Percentiles rank a stretch among this genome's conserved stretches.
These are phyloP conservation scores for Coriolopsis trogii DNA, from an alignment of 1,284 basidiomycete species.

Conservation along the genomic window DNA sequence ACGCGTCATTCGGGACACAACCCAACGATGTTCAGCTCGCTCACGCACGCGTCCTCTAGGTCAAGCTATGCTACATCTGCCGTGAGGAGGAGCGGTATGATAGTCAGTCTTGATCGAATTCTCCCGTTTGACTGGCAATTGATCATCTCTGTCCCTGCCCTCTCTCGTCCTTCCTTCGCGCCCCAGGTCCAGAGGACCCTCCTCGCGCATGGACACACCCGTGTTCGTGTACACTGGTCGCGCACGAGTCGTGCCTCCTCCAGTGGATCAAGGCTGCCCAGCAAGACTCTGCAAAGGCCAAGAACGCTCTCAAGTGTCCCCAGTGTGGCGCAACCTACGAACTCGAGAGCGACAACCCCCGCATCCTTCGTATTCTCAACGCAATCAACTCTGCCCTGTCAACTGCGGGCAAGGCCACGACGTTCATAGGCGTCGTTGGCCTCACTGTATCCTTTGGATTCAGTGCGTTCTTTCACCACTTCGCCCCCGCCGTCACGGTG, in stretches of 20 bases:
- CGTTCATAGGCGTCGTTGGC: slow-evolving; percentile 47
- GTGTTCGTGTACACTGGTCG: slow-evolving; percentile 76
- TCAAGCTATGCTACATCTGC: slow-evolving; percentile 80
- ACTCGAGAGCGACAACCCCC: slow-evolving; percentile 63
- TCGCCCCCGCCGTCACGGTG: not conserved
- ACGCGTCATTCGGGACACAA: not conserved
- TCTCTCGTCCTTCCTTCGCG: not conserved
- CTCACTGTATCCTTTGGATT: slow-evolving; percentile 45
- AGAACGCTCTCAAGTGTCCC: slow-evolving; percentile 75
- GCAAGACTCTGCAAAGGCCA: slow-evolving; percentile 48
- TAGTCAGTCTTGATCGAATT: slow-evolving; percentile 38
- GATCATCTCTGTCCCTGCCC: no score
- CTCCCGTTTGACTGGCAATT: not conserved
- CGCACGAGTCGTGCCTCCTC: slow-evolving; percentile 77
- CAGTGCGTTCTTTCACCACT: slow-evolving; percentile 33
- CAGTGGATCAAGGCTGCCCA: slow-evolving; percentile 76
- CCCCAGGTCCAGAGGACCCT: slow-evolving; percentile 45
- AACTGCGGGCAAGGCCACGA: slow-evolving; percentile 51
- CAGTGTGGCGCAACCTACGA: slow-evolving; percentile 72
- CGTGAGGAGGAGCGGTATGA: slow-evolving; percentile 69
- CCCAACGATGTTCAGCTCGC: not conserved
- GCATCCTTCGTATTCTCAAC: slow-evolving; percentile 51
- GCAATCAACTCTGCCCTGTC: slow-evolving; percentile 51
- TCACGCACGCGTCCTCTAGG: slow-evolving; percentile 38
- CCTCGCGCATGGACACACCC: slow-evolving; percentile 73